Conservation (phyloP, 1,284 basidiomycete genomes). For the Golubevia pallescens region DNA sequence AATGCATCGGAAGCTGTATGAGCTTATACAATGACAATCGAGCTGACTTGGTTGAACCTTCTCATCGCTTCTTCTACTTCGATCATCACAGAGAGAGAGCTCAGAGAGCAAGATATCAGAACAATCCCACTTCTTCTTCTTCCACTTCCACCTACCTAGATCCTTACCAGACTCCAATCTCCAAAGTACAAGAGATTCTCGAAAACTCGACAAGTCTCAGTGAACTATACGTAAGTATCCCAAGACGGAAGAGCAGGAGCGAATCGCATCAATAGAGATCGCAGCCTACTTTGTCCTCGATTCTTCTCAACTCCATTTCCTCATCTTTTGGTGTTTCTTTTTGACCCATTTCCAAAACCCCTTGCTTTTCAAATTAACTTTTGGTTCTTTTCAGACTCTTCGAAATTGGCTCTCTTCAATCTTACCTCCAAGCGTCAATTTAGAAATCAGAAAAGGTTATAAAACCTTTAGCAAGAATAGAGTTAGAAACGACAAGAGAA, state of each 20-base stretch:
- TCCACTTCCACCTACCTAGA: slow-evolving; percentile 10
- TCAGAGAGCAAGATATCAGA: too few species aligned
- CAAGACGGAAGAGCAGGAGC: slow-evolving; percentile 5
- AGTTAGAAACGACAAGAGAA: slow-evolving; percentile 46
- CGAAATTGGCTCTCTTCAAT: neutral
- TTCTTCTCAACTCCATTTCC: slow-evolving; percentile 25
- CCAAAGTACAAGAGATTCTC: slow-evolving; percentile 49
- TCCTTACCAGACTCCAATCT: slow-evolving; percentile 54
- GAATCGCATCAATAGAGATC: slow-evolving; percentile 21
- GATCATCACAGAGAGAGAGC: too few species aligned
- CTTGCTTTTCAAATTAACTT: neutral
- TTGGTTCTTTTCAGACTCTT: neutral
- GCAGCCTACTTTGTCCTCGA: slow-evolving; percentile 59
- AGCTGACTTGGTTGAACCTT: too few species aligned
- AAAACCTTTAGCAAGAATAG: slow-evolving; percentile 57
- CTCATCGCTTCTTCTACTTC: too few species aligned
- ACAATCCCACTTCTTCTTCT: too few species aligned
- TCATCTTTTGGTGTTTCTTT: slow-evolving; percentile 3
- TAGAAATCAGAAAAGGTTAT: slow-evolving; percentile 62
- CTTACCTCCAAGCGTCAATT: slow-evolving; percentile 18
- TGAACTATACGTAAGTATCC: slow-evolving; percentile 40
- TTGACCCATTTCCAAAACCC: neutral
- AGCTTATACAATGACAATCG: too few species aligned
- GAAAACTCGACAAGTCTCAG: slow-evolving; percentile 34
- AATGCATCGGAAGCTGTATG: too few species aligned